Conservation (phyloP, 2,329 filamentous ascomycete species). For the Colletotrichum karsti region DNA sequence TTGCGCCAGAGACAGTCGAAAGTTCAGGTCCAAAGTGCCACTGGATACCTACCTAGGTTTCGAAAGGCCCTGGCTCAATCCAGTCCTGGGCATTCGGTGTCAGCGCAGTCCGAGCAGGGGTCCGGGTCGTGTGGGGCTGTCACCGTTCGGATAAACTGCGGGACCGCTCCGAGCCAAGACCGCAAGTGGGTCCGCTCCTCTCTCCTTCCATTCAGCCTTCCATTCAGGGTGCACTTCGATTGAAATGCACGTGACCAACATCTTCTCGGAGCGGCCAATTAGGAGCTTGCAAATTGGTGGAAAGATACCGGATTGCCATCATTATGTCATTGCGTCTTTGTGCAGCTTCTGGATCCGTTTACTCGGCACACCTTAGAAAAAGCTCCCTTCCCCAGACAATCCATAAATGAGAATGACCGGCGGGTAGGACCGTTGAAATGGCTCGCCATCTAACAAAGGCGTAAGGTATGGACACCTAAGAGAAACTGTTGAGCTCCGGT, state of each 20-base stretch:
- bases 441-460: neutral
- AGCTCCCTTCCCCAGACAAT: too few relatives aligned
- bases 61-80: neutral
- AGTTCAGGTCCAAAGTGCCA: constrained; percentile 14
- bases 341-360: neutral
- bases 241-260: too few relatives aligned
- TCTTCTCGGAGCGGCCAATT: too few relatives aligned
- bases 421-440: neutral
- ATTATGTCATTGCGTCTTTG: constrained; percentile 10
- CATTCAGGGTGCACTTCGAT: too few relatives aligned
- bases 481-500: too few relatives aligned
- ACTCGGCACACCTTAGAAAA: too few relatives aligned
- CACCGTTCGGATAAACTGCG: neutral
- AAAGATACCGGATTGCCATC: neutral
- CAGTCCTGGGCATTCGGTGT: neutral
- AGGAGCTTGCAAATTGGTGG: too few relatives aligned
- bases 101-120: constrained; percentile 5
- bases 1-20: constrained; percentile 15
- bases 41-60: constrained; percentile 4
- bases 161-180: neutral
- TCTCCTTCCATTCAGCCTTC: too few relatives aligned
- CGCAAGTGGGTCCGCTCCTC: neutral
- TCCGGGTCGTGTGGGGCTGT: neutral
- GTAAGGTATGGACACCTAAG: too few relatives aligned
- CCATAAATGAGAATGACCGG: neutral